Evolutionary conservation across 345 rosid genomes (phyloP).

Genomic region (Geranium brycei): DNA sequence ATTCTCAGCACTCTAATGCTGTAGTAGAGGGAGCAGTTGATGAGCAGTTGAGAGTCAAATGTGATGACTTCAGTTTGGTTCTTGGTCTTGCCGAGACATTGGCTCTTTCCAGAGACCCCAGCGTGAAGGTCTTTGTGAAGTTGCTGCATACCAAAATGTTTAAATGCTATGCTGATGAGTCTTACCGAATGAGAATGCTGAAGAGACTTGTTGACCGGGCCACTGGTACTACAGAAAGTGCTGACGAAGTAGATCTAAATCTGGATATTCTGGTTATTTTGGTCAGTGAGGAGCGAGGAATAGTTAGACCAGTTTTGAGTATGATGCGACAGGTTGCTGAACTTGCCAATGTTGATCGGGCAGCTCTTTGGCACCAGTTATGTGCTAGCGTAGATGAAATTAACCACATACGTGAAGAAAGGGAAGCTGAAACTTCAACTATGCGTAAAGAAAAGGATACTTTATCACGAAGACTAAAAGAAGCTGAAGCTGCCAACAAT

Average conservation of each 20-base stretch:
- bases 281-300: constrained; percentile 75
- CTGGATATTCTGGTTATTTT: constrained; percentile 73
- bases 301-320: constrained; percentile 52
- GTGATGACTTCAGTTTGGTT: constrained; percentile 58
- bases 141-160: constrained; percentile 66
- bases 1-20: constrained; percentile 42
- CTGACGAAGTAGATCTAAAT: constrained; percentile 52
- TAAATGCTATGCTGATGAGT: constrained; percentile 77
- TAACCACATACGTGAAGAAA: constrained; percentile 53
- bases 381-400: constrained; percentile 74
- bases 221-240: constrained; percentile 48
- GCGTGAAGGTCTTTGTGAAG: constrained; percentile 75
- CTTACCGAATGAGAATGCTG: constrained; percentile 61
- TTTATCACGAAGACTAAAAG: constrained; percentile 56
- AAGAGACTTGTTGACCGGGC: constrained; percentile 84
- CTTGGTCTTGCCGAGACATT: constrained; percentile 92
- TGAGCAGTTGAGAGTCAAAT: constrained; percentile 49
- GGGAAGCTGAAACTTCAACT: constrained; percentile 50
- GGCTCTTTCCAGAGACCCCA: constrained; percentile 56
- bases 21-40: constrained; percentile 46
- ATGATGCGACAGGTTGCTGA: constrained; percentile 87
- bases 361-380: constrained; percentile 88
- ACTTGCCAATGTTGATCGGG: constrained; percentile 82
- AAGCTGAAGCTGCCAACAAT: constrained; percentile 54
- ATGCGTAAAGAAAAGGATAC: constrained; percentile 54